These are phyloP conservation scores for Colletotrichum lindemuthianum DNA, from an alignment of 2,329 filamentous ascomycete genomes.

Conservation along the genomic window DNA sequence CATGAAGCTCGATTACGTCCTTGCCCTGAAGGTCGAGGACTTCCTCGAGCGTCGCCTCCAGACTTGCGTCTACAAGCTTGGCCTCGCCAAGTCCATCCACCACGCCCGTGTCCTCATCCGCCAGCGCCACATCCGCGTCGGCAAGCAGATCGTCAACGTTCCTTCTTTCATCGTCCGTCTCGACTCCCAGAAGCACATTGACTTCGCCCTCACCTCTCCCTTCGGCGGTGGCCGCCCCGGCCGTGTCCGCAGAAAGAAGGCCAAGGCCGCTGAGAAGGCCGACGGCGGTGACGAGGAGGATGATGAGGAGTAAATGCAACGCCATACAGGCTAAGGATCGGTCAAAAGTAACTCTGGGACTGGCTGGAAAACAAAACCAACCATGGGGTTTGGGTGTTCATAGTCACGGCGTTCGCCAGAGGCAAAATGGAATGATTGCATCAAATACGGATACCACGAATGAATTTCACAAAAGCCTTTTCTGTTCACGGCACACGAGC, in stretches of 20 bases:
- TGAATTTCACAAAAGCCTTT: constrained; percentile 35
- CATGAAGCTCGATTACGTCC: constrained; percentile 99
- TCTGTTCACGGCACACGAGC: constrained; percentile 8
- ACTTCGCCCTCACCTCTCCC: constrained; percentile 97
- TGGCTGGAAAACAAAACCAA: constrained; percentile 47
- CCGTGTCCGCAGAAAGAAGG: constrained; percentile 99
- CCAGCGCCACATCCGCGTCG: constrained; percentile 99
- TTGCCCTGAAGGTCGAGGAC: constrained; percentile 98
- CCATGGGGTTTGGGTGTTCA: constrained; percentile 55
- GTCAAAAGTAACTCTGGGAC: constrained; percentile 37
- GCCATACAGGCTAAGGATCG: constrained; percentile 35
- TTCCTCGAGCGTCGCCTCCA: constrained; percentile 99
- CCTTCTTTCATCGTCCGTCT: constrained; percentile 99
- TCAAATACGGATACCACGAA: constrained; percentile 37
- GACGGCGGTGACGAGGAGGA: constrained; percentile 85
- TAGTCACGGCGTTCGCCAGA: constrained; percentile 63
- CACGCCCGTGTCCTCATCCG: constrained; percentile 99
- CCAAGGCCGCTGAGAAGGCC: constrained; percentile 90
- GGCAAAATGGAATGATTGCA: constrained; percentile 57
- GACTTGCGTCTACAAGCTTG: constrained; percentile 99
- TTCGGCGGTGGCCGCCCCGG: constrained; percentile 97
- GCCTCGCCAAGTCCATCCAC: constrained; percentile 99
- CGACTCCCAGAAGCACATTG: constrained; percentile 99
- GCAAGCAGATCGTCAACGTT: constrained; percentile 99
- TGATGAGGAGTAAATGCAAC: constrained; percentile 75